Conservation (phyloP, 2,329 filamentous ascomycete genomes). For the Arthrinium phaeospermum region DNA sequence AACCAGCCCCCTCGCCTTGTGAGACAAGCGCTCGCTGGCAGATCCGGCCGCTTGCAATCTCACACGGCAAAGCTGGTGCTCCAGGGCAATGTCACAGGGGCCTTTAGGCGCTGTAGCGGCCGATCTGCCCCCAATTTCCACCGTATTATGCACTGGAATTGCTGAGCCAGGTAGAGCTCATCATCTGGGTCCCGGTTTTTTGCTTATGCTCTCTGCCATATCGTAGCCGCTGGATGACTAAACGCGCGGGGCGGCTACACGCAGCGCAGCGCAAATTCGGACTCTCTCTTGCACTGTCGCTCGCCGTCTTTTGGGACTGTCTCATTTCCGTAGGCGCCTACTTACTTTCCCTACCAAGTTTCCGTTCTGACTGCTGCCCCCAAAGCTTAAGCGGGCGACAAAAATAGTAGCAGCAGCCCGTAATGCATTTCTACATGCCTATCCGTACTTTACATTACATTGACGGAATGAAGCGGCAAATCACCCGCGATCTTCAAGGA, state of each 20-base stretch:
- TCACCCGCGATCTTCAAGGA: background rate
- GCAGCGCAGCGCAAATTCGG: slow-evolving; percentile 3
- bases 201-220: background rate
- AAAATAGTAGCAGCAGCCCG: slow-evolving; percentile 8
- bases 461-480: slow-evolving; percentile 4
- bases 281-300: background rate
- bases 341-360: background rate
- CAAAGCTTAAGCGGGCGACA: slow-evolving; percentile 17
- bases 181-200: background rate
- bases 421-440: background rate
- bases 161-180: background rate
- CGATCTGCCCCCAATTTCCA: slow-evolving; percentile 5
- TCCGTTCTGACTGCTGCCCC: background rate
- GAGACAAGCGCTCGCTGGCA: slow-evolving; percentile 18
- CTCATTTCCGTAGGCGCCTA: slow-evolving; percentile 19
- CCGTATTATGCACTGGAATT: background rate
- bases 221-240: slow-evolving; percentile 16
- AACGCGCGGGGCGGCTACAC: slow-evolving; percentile 21
- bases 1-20: background rate
- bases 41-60: background rate
- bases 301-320: background rate
- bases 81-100: slow-evolving; percentile 9
- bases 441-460: background rate
- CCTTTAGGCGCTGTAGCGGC: slow-evolving; percentile 1
- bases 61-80: background rate